A percentile compares a stretch with the other conserved stretches of the same genome.
Evolutionary conservation across 1,284 basidiomycete genomes (phyloP).

Genomic region (Fomitopsis schrenkii): DNA sequence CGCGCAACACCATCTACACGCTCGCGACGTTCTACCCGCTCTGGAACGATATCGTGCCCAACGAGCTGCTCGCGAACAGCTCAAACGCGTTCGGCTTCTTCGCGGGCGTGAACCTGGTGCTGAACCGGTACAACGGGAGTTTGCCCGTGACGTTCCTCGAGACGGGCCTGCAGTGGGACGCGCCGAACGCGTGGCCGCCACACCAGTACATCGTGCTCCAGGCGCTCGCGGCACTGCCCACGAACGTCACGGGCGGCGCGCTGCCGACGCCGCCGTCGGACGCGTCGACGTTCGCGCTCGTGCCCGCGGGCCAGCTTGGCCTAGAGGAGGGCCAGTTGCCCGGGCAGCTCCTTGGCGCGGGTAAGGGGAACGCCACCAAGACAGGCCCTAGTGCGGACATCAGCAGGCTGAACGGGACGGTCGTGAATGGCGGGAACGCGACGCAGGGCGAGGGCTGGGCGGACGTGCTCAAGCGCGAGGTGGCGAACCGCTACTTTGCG

Average conservation of each 20-base stretch:
- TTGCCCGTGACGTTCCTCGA: slow-evolving; percentile 71
- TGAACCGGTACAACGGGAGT: slow-evolving; percentile 84
- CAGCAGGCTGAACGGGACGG: slow-evolving; percentile 54
- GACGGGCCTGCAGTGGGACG: slow-evolving; percentile 83
- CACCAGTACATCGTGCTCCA: slow-evolving; percentile 81
- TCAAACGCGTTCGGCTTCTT: slow-evolving; percentile 72
- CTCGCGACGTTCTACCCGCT: slow-evolving; percentile 80
- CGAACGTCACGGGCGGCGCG: slow-evolving; percentile 54
- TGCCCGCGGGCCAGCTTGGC: slow-evolving; percentile 75
- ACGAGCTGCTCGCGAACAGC: slow-evolving; percentile 55
- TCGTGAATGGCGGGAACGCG: slow-evolving; percentile 72
- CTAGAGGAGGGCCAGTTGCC: slow-evolving; percentile 65
- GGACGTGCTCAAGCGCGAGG: slow-evolving; percentile 57
- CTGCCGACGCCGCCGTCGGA: slow-evolving; percentile 45
- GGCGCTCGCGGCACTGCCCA: slow-evolving; percentile 71
- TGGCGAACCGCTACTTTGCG: slow-evolving; percentile 80
- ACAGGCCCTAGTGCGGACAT: slow-evolving; percentile 56
- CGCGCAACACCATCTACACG: slow-evolving; percentile 62
- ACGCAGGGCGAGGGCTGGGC: slow-evolving; percentile 66
- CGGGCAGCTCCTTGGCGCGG: slow-evolving; percentile 50
- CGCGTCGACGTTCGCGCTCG: slow-evolving; percentile 59
- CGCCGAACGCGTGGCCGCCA: slow-evolving; percentile 81
- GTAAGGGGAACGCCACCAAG: slow-evolving; percentile 47
- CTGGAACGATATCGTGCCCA: slow-evolving; percentile 84
- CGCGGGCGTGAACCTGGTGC: slow-evolving; percentile 67